Evolutionary conservation across 371 early-diverging fungal genomes (phyloP).

Genomic region (Dinochytrium kinnereticum): DNA sequence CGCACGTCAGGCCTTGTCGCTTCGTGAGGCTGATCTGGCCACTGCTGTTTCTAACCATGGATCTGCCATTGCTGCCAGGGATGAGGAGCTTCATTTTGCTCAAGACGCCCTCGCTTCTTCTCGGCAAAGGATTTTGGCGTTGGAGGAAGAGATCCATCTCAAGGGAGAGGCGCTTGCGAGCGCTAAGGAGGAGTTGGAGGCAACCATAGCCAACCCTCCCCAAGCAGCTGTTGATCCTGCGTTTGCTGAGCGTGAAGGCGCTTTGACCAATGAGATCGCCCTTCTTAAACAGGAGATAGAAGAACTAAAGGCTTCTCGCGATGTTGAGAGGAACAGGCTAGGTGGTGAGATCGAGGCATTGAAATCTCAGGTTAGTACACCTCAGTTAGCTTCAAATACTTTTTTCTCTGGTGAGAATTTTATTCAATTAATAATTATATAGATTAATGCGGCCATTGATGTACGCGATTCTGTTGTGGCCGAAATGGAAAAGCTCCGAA

Average conservation of each 20-base stretch:
- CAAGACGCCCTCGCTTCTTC: slow-evolving; percentile 8
- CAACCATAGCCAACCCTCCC: neutral
- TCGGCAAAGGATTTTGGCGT: neutral
- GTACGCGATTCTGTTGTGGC: slow-evolving; percentile 20
- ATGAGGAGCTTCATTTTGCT: slow-evolving; percentile 15
- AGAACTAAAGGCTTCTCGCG: neutral
- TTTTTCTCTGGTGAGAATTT: no score
- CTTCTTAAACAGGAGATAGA: slow-evolving; percentile 4
- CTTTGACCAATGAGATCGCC: neutral
- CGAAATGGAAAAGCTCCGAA: neutral
- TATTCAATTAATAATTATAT: neutral
- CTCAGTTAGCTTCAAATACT: no score
- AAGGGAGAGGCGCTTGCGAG: neutral
- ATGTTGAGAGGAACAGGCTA: neutral
- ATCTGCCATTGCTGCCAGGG: neutral
- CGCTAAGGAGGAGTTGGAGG: slow-evolving; percentile 9
- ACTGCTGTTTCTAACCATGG: slow-evolving; percentile 4
- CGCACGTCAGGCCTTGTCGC: neutral
- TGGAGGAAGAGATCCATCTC: slow-evolving; percentile 13
- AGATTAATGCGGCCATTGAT: slow-evolving; percentile 16
- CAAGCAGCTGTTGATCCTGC: neutral
- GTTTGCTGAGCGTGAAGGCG: neutral
- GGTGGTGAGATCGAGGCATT: slow-evolving; percentile 12
- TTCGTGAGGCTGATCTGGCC: neutral
- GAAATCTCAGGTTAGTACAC: slow-evolving; percentile 9